A percentile compares a stretch with the other conserved stretches of the same genome.
Conservation (phyloP, 2,329 filamentous ascomycete species). For the Metarhizium guizhouense region DNA sequence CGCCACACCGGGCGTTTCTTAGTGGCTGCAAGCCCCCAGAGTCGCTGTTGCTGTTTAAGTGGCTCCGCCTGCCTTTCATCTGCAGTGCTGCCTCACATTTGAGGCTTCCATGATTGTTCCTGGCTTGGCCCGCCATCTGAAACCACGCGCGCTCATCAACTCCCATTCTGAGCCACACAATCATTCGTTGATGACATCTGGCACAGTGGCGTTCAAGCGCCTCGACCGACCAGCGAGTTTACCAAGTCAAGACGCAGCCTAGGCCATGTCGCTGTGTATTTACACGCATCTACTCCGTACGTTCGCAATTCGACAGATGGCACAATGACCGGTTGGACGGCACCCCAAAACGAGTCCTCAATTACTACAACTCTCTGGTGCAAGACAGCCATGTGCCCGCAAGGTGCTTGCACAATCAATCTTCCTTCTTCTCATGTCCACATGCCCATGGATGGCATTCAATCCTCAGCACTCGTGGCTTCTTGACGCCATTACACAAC, state of each 20-base stretch:
- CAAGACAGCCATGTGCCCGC: not conserved
- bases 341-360: not conserved
- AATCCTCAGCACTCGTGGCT: not conserved
- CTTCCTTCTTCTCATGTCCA: not conserved
- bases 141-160: not conserved
- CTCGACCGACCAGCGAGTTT: not conserved
- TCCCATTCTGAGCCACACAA: not conserved
- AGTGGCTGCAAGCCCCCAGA: not conserved
- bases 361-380: not conserved
- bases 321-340: not conserved
- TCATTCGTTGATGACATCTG: not conserved
- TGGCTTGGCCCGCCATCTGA: not conserved
- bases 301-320: not conserved
- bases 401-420: not conserved
- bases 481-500: not conserved
- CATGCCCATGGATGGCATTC: not conserved
- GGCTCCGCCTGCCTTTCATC: not conserved
- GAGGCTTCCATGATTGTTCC: not conserved
- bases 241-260: not conserved
- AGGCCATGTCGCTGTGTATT: not conserved
- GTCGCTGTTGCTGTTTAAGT: not conserved
- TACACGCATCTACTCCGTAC: not conserved
- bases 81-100: not conserved
- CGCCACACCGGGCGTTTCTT: not conserved
- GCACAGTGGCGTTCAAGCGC: not conserved